A percentile compares a stretch with the other conserved stretches of the same genome.
phyloP scores from a whole-genome alignment of 2,329 filamentous ascomycete species.

The Ascochyta viciae-villosae region DNA sequence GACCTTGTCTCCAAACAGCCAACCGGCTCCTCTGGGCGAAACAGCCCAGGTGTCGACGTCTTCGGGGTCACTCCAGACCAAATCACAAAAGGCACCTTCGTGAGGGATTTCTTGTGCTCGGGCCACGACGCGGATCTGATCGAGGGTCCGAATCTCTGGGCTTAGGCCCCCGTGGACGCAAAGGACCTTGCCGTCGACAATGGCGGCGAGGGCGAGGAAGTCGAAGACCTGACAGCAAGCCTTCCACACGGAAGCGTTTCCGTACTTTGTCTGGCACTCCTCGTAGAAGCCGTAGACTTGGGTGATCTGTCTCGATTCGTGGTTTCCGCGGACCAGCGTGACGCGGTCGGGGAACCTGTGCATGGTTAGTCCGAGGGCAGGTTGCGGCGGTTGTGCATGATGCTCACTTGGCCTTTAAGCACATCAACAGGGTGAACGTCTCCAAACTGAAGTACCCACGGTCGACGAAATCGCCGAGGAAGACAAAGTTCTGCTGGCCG shows the following conservation, averaged over 20 bases:
- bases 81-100: slow-evolving; percentile 96
- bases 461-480: slow-evolving; percentile 75
- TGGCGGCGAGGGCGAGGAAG: slow-evolving; percentile 93
- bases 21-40: slow-evolving; percentile 71
- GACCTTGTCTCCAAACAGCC: slow-evolving; percentile 75
- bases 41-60: slow-evolving; percentile 74
- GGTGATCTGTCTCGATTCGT: slow-evolving; percentile 98
- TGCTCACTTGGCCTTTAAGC: slow-evolving; percentile 72
- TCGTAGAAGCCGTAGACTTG: slow-evolving; percentile 99
- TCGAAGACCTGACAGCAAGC: slow-evolving; percentile 99
- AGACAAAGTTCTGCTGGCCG: slow-evolving; percentile 73
- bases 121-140: slow-evolving; percentile 79
- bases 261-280: slow-evolving; percentile 97
- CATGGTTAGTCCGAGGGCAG: slow-evolving; percentile 4
- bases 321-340: slow-evolving; percentile 79
- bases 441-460: slow-evolving; percentile 77
- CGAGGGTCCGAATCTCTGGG: slow-evolving; percentile 94
- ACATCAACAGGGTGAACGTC: slow-evolving; percentile 75
- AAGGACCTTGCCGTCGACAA: slow-evolving; percentile 99
- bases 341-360: slow-evolving; percentile 73
- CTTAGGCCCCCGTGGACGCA: slow-evolving; percentile 96
- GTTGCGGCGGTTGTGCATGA: background rate
- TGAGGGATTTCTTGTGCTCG: slow-evolving; percentile 94
- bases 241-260: slow-evolving; percentile 99
- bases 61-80: slow-evolving; percentile 90